Evolutionary conservation across 176 grass and related monocot genomes (phyloP), one percentile per base, ranked within the genome.

Genomic region (Musa beccarii): DNA sequence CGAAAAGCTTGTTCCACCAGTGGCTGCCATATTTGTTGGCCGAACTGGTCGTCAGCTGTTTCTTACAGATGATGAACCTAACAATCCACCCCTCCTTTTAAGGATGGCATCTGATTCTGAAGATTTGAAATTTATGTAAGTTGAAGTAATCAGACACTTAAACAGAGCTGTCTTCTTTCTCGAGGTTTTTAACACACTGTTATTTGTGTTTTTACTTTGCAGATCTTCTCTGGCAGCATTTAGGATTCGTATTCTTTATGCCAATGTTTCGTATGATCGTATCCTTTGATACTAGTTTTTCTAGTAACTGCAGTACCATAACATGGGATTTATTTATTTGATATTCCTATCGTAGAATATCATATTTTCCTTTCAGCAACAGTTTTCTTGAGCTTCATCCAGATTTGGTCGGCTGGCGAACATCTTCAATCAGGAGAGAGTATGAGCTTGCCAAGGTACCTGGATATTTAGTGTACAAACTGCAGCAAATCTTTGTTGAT

Each of bases 351-450:
- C 50, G 11, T 56, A 2, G 15, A 50, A 80, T 17, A 24, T 51
- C 52, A 49, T 2, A 75, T n/a, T 69, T 81, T 85, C n/a, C 21
- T 59, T 26, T 26, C 17, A 23, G 3, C 9, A 81, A 62, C 50
- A 66, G 71, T 81, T 90, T 85, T 79, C 89, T 84, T 96, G 76
- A 92, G 55, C 52, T 78, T 76, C 69, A 59, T 51, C 66, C 26
- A 96, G 93, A 96, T 65, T 88, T 92, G 93, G 93, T 96, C 19
- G 93, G 93, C 9, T 92, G 93, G 93, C 79, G 85, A 73, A 96
- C 93, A 59, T 96, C 93, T 77, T 96, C 93, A 75, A 79, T 96
- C 25, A 86, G 93, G 83, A 90, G 89, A 83, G 93, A 92, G 68
- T 75, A 73, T 54, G 83, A 90, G 13, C 89, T 96, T 75, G 7